phyloP scores from a whole-genome alignment of 805 yeast species.

The Nakazawaea ambrosiae region DNA sequence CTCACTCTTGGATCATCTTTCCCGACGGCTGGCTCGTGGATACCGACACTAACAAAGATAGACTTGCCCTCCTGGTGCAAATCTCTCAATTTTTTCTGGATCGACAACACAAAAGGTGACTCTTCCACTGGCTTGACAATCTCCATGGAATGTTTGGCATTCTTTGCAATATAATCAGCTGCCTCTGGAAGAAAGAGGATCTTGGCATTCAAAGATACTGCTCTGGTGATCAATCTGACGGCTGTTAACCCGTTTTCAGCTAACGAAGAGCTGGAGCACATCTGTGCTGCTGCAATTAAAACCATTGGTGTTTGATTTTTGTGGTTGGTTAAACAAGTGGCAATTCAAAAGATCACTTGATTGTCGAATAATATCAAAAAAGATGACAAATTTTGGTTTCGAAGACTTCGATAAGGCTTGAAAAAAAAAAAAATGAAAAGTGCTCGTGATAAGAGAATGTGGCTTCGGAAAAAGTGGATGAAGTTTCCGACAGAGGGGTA shows the following conservation, averaged over 20 bases:
- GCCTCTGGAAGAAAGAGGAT: conserved; percentile 91
- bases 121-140: conserved; percentile 44
- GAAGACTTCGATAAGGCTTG: not conserved
- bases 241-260: conserved; percentile 54
- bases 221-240: conserved; percentile 51
- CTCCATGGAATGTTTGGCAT: conserved; percentile 54
- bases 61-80: conserved; percentile 31
- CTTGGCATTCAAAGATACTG: conserved; percentile 53
- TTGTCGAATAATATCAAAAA: too few relatives aligned
- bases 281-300: conserved; percentile 77
- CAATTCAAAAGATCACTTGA: too few relatives aligned
- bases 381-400: not conserved
- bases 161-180: conserved; percentile 74
- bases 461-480: too few relatives aligned
- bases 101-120: conserved; percentile 33
- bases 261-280: conserved; percentile 66
- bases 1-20: conserved; percentile 38
- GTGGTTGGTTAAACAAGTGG: too few relatives aligned
- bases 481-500: too few relatives aligned
- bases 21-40: conserved; percentile 67
- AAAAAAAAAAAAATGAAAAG: too few relatives aligned
- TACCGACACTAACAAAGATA: conserved; percentile 73
- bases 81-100: conserved; percentile 38
- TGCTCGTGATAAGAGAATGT: too few relatives aligned
- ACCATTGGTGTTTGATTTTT: conserved; percentile 29